phyloP scores from a whole-genome alignment of 2,329 filamentous ascomycete genomes.

The Clonostachys chloroleuca region DNA sequence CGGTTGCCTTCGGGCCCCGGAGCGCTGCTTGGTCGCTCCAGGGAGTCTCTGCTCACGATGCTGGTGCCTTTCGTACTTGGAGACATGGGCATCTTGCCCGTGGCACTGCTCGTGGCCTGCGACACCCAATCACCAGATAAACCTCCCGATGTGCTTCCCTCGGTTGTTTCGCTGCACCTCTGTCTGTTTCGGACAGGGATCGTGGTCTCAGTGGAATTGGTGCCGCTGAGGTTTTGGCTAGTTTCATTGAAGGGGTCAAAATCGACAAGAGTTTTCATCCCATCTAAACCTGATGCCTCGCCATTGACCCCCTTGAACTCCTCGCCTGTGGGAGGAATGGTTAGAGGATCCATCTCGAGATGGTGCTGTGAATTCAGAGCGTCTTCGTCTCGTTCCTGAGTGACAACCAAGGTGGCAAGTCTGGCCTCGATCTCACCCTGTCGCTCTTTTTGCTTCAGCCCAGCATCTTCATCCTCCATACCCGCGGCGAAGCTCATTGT shows the following conservation, averaged over 20 bases:
- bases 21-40: constrained; percentile 42
- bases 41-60: constrained; percentile 56
- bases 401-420: constrained; percentile 11
- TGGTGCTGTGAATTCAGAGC: constrained; percentile 6
- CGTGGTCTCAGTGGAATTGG: background rate
- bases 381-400: constrained; percentile 13
- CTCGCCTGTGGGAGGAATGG: constrained; percentile 6
- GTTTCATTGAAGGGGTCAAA: constrained; percentile 42
- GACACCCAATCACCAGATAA: constrained; percentile 57
- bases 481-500: constrained; percentile 33
- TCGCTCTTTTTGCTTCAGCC: constrained; percentile 10
- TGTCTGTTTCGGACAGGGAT: constrained; percentile 25
- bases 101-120: constrained; percentile 59
- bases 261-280: constrained; percentile 39
- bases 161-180: constrained; percentile 57
- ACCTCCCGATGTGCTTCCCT: constrained; percentile 50
- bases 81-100: constrained; percentile 59
- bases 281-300: constrained; percentile 36
- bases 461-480: constrained; percentile 9
- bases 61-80: constrained; percentile 64
- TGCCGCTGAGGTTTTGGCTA: constrained; percentile 16
- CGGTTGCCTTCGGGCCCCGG: constrained; percentile 14
- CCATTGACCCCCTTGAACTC: constrained; percentile 38
- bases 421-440: constrained; percentile 7
- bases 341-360: too few species aligned